Evolutionary conservation across 1,284 basidiomycete genomes (phyloP).

Genomic region (Flammula alnicola): DNA sequence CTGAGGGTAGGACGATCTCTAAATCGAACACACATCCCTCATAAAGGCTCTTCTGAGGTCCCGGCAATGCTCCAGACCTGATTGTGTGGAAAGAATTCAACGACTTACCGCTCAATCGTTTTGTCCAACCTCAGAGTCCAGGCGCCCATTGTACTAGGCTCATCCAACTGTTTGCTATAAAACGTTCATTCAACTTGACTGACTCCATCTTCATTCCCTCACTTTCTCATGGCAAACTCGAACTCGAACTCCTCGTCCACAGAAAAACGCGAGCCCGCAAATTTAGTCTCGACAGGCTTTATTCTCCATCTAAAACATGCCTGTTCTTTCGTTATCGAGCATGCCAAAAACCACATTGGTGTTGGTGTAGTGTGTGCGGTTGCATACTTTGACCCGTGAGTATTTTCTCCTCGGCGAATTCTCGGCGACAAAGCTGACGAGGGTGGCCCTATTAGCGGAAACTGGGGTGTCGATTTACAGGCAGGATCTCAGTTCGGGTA

Average conservation of each 20-base stretch:
- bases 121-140: slow-evolving; percentile 31
- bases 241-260: slow-evolving; percentile 15
- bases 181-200: slow-evolving; percentile 28
- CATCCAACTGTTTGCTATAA: slow-evolving; percentile 36
- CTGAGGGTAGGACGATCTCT: too few species aligned
- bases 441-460: slow-evolving; percentile 53
- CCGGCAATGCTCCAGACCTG: too few species aligned
- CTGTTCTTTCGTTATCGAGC: slow-evolving; percentile 38
- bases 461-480: slow-evolving; percentile 79
- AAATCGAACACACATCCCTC: too few species aligned
- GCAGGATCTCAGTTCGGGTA: slow-evolving; percentile 83
- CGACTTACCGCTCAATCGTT: slow-evolving; percentile 41
- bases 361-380: slow-evolving; percentile 64
- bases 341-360: slow-evolving; percentile 59
- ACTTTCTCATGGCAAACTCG: slow-evolving; percentile 30
- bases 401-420: background rate
- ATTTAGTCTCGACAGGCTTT: slow-evolving; percentile 13
- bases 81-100: slow-evolving; percentile 27
- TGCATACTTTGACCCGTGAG: slow-evolving; percentile 69
- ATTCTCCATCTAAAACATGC: slow-evolving; percentile 30
- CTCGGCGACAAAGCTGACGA: background rate
- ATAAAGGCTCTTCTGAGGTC: too few species aligned
- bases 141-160: slow-evolving; percentile 44
- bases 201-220: slow-evolving; percentile 21
- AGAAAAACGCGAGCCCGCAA: slow-evolving; percentile 6